Evolutionary conservation across 345 rosid species (phyloP).

Genomic region (Lagerstroemia speciosa): DNA sequence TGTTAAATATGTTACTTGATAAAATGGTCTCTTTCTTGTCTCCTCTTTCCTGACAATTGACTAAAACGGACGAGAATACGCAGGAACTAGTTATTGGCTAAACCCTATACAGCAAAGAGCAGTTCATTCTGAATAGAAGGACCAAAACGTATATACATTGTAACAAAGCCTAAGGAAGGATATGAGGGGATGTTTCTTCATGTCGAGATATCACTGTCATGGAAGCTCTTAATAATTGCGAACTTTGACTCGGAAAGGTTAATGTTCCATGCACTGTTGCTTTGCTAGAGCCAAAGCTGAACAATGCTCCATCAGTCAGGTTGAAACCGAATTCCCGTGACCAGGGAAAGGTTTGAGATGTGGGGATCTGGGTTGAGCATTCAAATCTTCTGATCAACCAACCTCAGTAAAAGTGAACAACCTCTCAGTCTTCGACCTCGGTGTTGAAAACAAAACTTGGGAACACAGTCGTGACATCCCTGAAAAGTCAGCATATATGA

Average conservation of each 20-base stretch:
- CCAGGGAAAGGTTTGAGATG: neutral
- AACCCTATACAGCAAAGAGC: neutral
- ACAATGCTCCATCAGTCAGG: neutral
- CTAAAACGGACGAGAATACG: neutral
- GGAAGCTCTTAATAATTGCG: neutral
- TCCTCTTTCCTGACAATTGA: neutral
- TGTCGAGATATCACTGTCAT: neutral
- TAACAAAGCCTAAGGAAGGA: neutral
- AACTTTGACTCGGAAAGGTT: neutral
- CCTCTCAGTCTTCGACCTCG: constrained; percentile 41
- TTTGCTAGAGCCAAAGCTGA: neutral
- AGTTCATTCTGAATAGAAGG: neutral
- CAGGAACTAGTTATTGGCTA: neutral
- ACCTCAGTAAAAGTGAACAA: neutral
- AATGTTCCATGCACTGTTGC: neutral
- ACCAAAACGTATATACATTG: neutral
- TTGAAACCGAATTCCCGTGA: neutral
- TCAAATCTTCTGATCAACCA: neutral
- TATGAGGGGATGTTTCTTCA: neutral
- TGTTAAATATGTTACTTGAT: too few relatives aligned
- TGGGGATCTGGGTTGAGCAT: too few relatives aligned
- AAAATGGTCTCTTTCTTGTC: neutral
- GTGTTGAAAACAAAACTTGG: constrained; percentile 63
- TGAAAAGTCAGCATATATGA: constrained; percentile 12
- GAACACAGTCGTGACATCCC: constrained; percentile 56